Evolutionary conservation across 805 yeast genomes (phyloP).

Genomic region (Jamesozyma hellenica): DNA sequence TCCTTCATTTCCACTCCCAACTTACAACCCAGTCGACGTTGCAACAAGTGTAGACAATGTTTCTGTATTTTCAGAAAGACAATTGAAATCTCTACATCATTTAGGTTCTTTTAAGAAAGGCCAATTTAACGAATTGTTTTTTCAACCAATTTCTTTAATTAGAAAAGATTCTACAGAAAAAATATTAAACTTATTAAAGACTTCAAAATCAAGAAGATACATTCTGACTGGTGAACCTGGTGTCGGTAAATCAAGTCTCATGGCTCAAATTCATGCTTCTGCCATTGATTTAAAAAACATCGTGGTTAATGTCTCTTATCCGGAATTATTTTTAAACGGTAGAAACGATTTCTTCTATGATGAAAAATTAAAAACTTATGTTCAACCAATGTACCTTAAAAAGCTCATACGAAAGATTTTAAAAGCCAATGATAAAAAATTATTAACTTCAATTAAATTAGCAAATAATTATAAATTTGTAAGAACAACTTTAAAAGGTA

Average conservation of each 20-base stretch:
- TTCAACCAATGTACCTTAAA: conserved; percentile 71
- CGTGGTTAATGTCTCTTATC: conserved; percentile 54
- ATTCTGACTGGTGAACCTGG: conserved; percentile 64
- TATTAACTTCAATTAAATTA: conserved; percentile 30
- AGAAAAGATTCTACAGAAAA: conserved; percentile 39
- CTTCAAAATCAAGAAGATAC: conserved; percentile 38
- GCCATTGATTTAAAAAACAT: conserved; percentile 42
- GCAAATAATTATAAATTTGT: conserved; percentile 29
- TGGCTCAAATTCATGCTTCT: conserved; percentile 43
- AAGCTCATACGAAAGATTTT: conserved; percentile 45
- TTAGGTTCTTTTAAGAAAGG: conserved; percentile 57
- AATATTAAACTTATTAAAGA: conserved; percentile 32
- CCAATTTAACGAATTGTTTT: conserved; percentile 60
- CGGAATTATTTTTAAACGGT: conserved; percentile 59
- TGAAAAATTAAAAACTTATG: conserved; percentile 39
- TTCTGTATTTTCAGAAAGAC: conserved; percentile 33
- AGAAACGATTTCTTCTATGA: conserved; percentile 56
- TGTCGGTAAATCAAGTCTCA: conserved; percentile 64
- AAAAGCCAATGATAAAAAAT: conserved; percentile 35
- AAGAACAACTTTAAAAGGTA: conserved; percentile 26
- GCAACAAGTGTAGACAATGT: conserved; percentile 23
- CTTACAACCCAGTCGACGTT: conserved; percentile 11
- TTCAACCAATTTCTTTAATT: conserved; percentile 48
- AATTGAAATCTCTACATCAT: conserved; percentile 36
- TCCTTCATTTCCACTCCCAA: conserved; percentile 14